Base-by-base conservation (phyloP, 2,329 filamentous ascomycete species). In the Beauveria caledonica region DNA sequence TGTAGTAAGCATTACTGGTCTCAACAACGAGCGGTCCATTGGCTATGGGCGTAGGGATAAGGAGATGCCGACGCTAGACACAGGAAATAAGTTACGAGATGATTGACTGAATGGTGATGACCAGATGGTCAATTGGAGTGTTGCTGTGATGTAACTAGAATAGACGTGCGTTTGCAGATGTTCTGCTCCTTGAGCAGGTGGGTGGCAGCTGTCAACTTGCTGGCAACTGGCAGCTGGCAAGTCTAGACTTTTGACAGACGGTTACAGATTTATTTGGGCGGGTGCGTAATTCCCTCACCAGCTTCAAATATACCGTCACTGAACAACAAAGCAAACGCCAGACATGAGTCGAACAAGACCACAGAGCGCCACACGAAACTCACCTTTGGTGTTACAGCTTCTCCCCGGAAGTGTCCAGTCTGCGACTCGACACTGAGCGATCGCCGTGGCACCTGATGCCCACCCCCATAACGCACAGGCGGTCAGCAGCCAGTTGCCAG, bases 1-100 rank as follows among this genome's bases (percentile, higher is more conserved):
- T 59, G 57, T 59, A 59, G 57, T 59, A 59, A 59, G 57, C 57
- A 53, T 59, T 59, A 59, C 45, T 51, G 36, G 46, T 51, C 56
- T 45, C 7, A 15, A 51, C 13, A n/a, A 42, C 25, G 46, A 17
- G 48, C 39, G 56, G 36, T 46, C 46, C 56, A 51, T 42, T 50
- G 56, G 54, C 10, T 10, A 49, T 29, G 53, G 25, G 9, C 7
- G 27, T 17, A 48, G 7, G 6, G 33, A 23, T 39, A 51, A 42
- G 15, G 56, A 36, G 46, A 51, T 45, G 56, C 56, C 51, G 46
- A 51, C 46, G 46, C 27, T 45, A 29, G 46, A 58, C 13, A 25
- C 5, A 46, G 36, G 17, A 23, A 27, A 50, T 11, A 36, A 44
- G 33, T 27, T 42, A 58, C 36, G 56, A 44, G 17, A 42, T 44